A percentile compares a stretch with the other conserved stretches of the same genome.
Conservation (phyloP, 2,329 filamentous ascomycete genomes). For the Fusarium miscanthi region DNA sequence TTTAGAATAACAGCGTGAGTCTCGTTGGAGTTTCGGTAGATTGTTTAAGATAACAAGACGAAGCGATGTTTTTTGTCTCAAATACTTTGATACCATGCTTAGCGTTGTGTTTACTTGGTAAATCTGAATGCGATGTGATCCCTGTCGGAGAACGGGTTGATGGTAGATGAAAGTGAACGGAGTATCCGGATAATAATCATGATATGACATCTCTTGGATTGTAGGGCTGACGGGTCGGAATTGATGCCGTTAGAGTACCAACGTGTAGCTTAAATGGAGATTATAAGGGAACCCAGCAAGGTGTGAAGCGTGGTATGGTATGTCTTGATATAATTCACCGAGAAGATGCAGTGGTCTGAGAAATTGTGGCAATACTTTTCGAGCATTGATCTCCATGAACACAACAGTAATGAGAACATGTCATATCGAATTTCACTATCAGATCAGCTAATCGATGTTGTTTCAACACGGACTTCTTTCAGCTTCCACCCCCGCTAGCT, state of each 20-base stretch:
- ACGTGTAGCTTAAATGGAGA: not conserved
- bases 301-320: not conserved
- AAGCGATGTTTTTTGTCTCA: not conserved
- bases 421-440: conserved; percentile 12
- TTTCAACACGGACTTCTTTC: conserved; percentile 14
- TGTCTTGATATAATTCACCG: conserved; percentile 20
- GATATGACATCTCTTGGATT: not conserved
- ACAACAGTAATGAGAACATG: not conserved
- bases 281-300: not conserved
- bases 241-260: not conserved
- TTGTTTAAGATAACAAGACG: not conserved
- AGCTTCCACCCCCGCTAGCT: conserved; percentile 25
- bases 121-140: too few species aligned
- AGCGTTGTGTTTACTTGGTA: not conserved
- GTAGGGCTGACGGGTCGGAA: conserved; percentile 7
- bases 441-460: conserved; percentile 4
- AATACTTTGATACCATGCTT: accelerated
- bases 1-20: conserved; percentile 20
- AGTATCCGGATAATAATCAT: not conserved
- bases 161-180: not conserved
- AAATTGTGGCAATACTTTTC: conserved; percentile 12
- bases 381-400: not conserved
- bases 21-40: conserved; percentile 23
- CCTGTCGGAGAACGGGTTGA: not conserved
- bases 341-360: conserved; percentile 14